These are phyloP conservation scores for Cicer arietinum DNA, from an alignment of 306 rosid genomes.

Conservation along the genomic window DNA sequence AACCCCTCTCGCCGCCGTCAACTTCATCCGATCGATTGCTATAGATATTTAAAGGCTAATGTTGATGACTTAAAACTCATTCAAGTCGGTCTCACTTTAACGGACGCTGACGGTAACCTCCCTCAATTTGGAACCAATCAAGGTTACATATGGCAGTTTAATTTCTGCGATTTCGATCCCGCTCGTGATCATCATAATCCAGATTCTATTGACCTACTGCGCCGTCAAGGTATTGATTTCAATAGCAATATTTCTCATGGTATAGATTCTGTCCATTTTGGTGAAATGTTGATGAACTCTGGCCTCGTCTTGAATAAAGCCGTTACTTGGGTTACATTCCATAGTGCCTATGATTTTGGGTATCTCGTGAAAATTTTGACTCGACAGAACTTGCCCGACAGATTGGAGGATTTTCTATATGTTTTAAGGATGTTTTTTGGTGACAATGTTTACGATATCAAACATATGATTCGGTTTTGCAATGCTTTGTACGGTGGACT, in stretches of 20 bases:
- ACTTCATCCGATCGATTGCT: slow-evolving; percentile 64
- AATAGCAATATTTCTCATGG: slow-evolving; percentile 54
- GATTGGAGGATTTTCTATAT: no score
- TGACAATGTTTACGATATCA: no score
- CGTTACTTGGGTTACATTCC: slow-evolving; percentile 78
- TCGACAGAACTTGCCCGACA: no score
- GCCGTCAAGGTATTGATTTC: slow-evolving; percentile 74
- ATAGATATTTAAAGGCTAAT: slow-evolving; percentile 63
- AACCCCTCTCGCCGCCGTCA: slow-evolving; percentile 33
- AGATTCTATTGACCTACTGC: slow-evolving; percentile 67
- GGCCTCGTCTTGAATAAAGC: slow-evolving; percentile 65
- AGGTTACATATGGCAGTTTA: slow-evolving; percentile 76
- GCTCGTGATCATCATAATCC: slow-evolving; percentile 62
- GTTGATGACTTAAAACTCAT: slow-evolving; percentile 81
- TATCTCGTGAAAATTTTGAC: no score
- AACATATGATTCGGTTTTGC: no score
- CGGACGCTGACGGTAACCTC: slow-evolving; percentile 69
- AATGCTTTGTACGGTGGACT: no score
- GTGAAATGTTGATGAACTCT: slow-evolving; percentile 65
- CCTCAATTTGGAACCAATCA: slow-evolving; percentile 57
- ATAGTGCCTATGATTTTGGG: no score
- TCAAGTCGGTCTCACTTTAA: slow-evolving; percentile 77
- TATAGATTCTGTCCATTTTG: slow-evolving; percentile 52
- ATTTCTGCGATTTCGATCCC: slow-evolving; percentile 65
- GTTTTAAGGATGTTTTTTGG: no score